phyloP scores from a whole-genome alignment of 2,329 filamentous ascomycete genomes.

The Thielaviopsis euricoi region DNA sequence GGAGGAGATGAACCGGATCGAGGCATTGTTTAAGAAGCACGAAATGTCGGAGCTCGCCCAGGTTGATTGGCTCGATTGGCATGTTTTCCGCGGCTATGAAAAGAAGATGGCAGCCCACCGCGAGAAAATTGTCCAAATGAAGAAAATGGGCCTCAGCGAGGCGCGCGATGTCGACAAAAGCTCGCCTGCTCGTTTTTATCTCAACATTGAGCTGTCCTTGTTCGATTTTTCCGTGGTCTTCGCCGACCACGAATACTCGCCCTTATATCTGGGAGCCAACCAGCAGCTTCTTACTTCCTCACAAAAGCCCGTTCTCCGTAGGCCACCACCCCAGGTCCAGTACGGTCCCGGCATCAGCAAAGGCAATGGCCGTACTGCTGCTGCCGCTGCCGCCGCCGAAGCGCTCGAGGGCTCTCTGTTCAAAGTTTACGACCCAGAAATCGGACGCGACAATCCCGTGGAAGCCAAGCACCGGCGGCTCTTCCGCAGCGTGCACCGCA shows the following conservation, averaged over 20 bases:
- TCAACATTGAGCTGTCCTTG: conserved; percentile 81
- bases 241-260: conserved; percentile 80
- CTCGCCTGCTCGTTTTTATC: conserved; percentile 42
- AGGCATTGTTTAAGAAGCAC: conserved; percentile 87
- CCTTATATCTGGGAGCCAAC: conserved; percentile 34
- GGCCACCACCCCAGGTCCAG: conserved; percentile 74
- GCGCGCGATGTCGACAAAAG: conserved; percentile 16
- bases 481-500: conserved; percentile 76
- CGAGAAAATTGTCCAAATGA: conserved; percentile 18
- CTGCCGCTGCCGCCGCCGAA: not conserved
- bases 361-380: not conserved
- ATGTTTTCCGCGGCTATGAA: conserved; percentile 83
- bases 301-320: conserved; percentile 37
- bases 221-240: conserved; percentile 96
- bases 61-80: conserved; percentile 87
- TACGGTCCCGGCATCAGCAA: conserved; percentile 77
- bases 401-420: conserved; percentile 46
- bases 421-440: conserved; percentile 83
- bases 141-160: conserved; percentile 18
- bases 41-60: conserved; percentile 93
- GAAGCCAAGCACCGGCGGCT: conserved; percentile 88
- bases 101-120: conserved; percentile 33
- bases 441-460: conserved; percentile 78
- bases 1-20: conserved; percentile 79
- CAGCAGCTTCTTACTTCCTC: conserved; percentile 25